Conservation (phyloP, 2,329 filamentous ascomycete species). For the Sporothrix schenckii region DNA sequence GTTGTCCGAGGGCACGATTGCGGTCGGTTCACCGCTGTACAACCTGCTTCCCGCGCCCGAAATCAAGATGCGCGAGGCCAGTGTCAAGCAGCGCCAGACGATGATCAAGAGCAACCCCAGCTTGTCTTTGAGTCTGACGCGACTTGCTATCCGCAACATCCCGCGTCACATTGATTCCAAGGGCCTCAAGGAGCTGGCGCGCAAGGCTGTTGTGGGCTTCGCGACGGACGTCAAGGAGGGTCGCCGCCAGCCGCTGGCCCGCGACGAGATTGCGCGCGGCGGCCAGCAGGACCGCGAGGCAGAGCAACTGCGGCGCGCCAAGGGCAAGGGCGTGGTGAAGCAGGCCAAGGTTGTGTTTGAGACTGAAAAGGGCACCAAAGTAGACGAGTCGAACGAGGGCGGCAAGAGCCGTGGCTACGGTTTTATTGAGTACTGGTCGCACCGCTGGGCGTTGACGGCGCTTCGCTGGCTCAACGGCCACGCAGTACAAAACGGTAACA, state of each 20-base stretch:
- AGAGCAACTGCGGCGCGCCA: conserved; percentile 75
- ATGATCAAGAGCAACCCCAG: conserved; percentile 89
- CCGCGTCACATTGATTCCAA: conserved; percentile 82
- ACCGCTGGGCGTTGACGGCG: conserved; percentile 93
- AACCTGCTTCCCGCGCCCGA: conserved; percentile 75
- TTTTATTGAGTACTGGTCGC: conserved; percentile 94
- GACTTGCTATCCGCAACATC: conserved; percentile 88
- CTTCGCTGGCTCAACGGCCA: conserved; percentile 90
- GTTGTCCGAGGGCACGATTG: conserved; percentile 81
- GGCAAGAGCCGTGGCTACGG: conserved; percentile 91
- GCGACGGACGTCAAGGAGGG: conserved; percentile 84
- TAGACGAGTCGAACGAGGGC: conserved; percentile 64
- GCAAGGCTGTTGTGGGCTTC: conserved; percentile 92
- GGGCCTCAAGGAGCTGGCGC: conserved; percentile 85
- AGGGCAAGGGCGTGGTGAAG: conserved; percentile 82
- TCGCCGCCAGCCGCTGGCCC: conserved; percentile 75
- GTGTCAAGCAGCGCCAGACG: conserved; percentile 81
- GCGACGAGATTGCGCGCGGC: conserved; percentile 81
- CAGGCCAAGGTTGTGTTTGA: conserved; percentile 97
- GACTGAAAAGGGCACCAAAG: conserved; percentile 80
- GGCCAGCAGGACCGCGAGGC: conserved; percentile 78
- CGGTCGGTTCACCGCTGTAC: conserved; percentile 76
- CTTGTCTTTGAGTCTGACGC: conserved; percentile 84
- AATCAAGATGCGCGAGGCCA: conserved; percentile 84
- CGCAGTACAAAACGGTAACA: conserved; percentile 63